phyloP scores from a whole-genome alignment of 192 early-diverging fungal species.

The Linderina pennispora region DNA sequence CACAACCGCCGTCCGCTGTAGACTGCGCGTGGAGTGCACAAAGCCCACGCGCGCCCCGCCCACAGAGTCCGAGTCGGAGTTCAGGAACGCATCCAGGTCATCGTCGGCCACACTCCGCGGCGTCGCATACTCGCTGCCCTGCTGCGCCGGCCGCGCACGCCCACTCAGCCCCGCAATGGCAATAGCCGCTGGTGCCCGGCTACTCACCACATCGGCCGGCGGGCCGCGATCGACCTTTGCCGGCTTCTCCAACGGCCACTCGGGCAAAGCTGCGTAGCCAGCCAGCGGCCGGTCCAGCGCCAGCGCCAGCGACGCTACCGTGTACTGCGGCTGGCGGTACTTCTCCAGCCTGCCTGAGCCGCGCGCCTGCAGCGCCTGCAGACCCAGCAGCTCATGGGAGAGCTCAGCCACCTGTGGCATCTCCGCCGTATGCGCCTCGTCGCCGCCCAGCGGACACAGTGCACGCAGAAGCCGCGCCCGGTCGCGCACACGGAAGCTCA shows the following conservation, averaged over 20 bases:
- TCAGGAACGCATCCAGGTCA: conserved; percentile 42
- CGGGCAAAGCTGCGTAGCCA: conserved; percentile 75
- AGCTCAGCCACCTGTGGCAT: conserved; percentile 9
- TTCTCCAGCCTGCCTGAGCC: neutral
- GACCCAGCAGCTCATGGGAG: conserved; percentile 12
- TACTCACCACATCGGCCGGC: no score
- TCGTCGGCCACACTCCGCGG: conserved; percentile 19
- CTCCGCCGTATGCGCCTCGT: conserved; percentile 17
- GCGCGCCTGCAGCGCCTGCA: neutral
- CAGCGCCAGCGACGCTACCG: conserved; percentile 61
- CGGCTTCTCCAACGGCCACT: conserved; percentile 56
- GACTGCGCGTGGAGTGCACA: neutral
- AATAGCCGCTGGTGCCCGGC: conserved; percentile 6
- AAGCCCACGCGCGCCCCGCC: neutral
- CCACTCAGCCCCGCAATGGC: conserved; percentile 41
- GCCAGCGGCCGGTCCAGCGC: conserved; percentile 50
- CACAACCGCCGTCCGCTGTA: conserved; percentile 11
- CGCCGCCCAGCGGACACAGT: conserved; percentile 25
- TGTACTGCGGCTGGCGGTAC: conserved; percentile 50
- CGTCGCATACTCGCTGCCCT: conserved; percentile 27
- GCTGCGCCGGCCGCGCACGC: conserved; percentile 6
- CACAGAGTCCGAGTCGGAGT: conserved; percentile 19
- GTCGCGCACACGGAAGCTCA: conserved; percentile 85
- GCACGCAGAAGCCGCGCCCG: conserved; percentile 62
- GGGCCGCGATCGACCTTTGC: conserved; percentile 16